Conservation (phyloP, 2,329 filamentous ascomycete genomes). For the Cordyceps pruinosa region DNA sequence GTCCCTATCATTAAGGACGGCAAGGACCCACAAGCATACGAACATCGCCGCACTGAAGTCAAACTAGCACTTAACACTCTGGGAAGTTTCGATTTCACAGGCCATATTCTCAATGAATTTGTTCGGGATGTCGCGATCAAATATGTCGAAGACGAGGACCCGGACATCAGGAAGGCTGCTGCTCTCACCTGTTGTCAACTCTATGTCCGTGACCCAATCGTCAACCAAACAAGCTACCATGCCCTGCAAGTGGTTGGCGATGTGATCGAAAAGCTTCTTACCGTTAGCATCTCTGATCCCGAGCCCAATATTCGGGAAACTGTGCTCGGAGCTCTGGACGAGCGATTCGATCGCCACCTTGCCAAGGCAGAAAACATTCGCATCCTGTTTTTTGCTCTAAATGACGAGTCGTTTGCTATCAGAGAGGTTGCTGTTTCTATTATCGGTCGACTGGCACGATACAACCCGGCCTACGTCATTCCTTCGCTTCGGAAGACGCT, state of each 20-base stretch:
- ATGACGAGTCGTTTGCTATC: conserved; percentile 89
- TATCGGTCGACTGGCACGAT: conserved; percentile 82
- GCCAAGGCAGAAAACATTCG: conserved; percentile 96
- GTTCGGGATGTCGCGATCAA: conserved; percentile 96
- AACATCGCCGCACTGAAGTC: conserved; percentile 76
- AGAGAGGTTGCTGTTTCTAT: conserved; percentile 93
- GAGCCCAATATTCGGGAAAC: conserved; percentile 84
- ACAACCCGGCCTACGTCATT: conserved; percentile 96
- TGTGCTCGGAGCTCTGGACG: conserved; percentile 81
- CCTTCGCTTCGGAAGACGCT: conserved; percentile 90
- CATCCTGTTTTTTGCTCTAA: conserved; percentile 88
- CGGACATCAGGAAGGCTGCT: conserved; percentile 87
- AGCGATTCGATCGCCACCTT: conserved; percentile 92
- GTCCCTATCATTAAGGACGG: conserved; percentile 83
- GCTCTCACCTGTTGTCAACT: conserved; percentile 96
- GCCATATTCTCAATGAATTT: conserved; percentile 94
- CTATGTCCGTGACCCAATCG: conserved; percentile 92
- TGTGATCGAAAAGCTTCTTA: conserved; percentile 93
- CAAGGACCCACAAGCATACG: conserved; percentile 75
- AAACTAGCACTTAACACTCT: conserved; percentile 90
- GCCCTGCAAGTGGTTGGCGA: conserved; percentile 96
- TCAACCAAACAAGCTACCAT: conserved; percentile 95
- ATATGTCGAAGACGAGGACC: conserved; percentile 93
- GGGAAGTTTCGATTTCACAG: conserved; percentile 94
- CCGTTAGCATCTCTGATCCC: conserved; percentile 87